Conservation (phyloP, 139 green algal genomes). For the Chlamydomonas eustigma region DNA sequence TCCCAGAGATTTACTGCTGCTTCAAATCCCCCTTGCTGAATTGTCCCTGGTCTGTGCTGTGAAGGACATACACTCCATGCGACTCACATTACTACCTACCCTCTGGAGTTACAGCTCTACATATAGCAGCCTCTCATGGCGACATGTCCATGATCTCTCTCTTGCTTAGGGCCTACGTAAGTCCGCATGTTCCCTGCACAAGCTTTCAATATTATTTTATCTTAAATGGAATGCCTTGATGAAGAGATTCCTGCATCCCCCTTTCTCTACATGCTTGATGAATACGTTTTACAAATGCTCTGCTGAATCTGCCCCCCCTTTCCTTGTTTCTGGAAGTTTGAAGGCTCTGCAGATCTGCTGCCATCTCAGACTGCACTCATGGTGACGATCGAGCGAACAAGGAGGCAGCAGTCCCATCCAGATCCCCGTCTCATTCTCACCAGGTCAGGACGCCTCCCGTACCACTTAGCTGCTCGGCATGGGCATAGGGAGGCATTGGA, state of each 20-base stretch:
- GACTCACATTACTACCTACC: constrained; percentile 15
- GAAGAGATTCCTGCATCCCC: neutral
- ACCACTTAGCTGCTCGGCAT: constrained; percentile 14
- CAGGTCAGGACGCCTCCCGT: constrained; percentile 25
- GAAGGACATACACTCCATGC: no score
- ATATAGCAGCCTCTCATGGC: constrained; percentile 27
- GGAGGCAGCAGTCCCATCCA: constrained; percentile 22
- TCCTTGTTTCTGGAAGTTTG: constrained; percentile 22
- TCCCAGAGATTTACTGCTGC: no score
- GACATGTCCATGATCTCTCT: constrained; percentile 19
- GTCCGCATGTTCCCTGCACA: no score
- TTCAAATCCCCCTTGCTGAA: no score
- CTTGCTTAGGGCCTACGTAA: constrained; percentile 32
- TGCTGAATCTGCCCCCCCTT: no score
- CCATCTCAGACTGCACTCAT: constrained; percentile 24
- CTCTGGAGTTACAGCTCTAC: constrained; percentile 22
- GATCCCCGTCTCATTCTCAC: constrained; percentile 41
- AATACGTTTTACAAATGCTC: no score
- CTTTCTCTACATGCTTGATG: no score
- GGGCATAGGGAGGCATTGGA: constrained; percentile 19
- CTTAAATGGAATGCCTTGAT: no score
- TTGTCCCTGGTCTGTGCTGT: no score
- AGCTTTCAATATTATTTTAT: no score
- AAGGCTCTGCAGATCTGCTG: constrained; percentile 20
- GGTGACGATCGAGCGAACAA: constrained; percentile 18